Base-by-base conservation (phyloP, 2,329 filamentous ascomycete species). In the Curvularia hawaiiensis region DNA sequence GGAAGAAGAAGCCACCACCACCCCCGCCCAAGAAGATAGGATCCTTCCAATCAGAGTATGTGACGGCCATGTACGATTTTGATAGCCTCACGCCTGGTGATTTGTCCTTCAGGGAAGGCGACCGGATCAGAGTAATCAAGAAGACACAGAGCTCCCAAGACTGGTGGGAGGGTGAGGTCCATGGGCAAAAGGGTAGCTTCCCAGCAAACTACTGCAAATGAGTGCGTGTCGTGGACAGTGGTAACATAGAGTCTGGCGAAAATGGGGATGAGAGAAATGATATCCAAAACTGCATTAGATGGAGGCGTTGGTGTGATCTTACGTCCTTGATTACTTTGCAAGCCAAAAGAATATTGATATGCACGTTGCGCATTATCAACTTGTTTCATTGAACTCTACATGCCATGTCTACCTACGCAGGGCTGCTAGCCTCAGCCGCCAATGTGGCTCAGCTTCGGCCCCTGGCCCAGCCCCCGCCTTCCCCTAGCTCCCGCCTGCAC, bases 111-210 rank as follows among this genome's bases (percentile, higher is more conserved):
- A 81, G 81, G 30, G 89, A 93, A 74, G 91, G 91, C 2, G 91
- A 95, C 68, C 82, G 84, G 49, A 96, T 96, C 65, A 85, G 83
- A 45, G 88, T 96, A 3, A 71, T 92, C 31, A 90, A 90, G 79
- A 91, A 89, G 79, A 95, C 91, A 2, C 84, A 86, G 7, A 92
- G 88, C 60, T 88, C 86, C 22, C 89, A 95, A 76, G 91, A 95
- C 72, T 96, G 91, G 91, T 96, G 91, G 91, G 85, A 91, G 60
- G 91, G 91, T 12, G 90, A 95, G 75, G 62, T 93, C 14, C 80
- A 81, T 40, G 91, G 91, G 0, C 74, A 80, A 26, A 84, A 82
- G 70, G 91, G 91, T 3, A 87, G 81, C 64, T 96, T 96, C 72
- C 91, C 91, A 1, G 91, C 91, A 7, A 96, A 96, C 75, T 96